A percentile compares a stretch with the other conserved stretches of the same genome.
These are phyloP conservation scores for Cyclospora cayetanensis DNA, from an alignment of 169 alveolate species.

Conservation along the genomic window DNA sequence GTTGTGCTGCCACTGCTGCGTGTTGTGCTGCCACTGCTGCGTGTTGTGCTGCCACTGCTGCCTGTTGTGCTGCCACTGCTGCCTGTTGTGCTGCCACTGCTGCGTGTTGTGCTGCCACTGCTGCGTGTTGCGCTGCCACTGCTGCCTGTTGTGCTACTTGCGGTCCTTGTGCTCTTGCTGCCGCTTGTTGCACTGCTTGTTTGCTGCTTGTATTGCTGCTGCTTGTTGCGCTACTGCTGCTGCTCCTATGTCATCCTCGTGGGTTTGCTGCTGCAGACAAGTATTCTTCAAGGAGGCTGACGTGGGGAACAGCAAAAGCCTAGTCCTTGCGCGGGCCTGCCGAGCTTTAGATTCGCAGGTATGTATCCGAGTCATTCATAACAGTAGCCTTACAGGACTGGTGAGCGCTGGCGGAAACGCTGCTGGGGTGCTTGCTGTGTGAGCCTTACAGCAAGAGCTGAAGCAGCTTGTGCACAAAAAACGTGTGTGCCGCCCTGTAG, in stretches of 20 bases:
- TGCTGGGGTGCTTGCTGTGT: neutral
- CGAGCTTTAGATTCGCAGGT: conserved; percentile 74
- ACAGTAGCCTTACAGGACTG: neutral
- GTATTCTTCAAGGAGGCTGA: conserved; percentile 81
- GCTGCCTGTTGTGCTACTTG: neutral
- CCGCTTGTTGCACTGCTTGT: neutral
- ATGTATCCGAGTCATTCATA: neutral
- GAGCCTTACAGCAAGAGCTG: neutral
- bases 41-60: neutral
- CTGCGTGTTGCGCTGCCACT: neutral
- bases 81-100: neutral
- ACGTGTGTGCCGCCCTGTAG: neutral
- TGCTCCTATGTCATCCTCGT: no score
- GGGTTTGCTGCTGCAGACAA: conserved; percentile 79
- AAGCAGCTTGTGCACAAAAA: neutral
- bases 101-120: neutral
- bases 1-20: neutral
- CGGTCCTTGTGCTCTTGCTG: neutral
- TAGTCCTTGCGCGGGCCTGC: conserved; percentile 79
- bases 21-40: neutral
- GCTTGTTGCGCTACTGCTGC: neutral
- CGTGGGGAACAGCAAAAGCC: conserved; percentile 83
- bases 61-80: neutral
- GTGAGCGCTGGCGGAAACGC: neutral
- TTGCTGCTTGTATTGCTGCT: neutral